phyloP scores from a whole-genome alignment of 2,329 filamentous ascomycete genomes.

The Cercospora beticola region DNA sequence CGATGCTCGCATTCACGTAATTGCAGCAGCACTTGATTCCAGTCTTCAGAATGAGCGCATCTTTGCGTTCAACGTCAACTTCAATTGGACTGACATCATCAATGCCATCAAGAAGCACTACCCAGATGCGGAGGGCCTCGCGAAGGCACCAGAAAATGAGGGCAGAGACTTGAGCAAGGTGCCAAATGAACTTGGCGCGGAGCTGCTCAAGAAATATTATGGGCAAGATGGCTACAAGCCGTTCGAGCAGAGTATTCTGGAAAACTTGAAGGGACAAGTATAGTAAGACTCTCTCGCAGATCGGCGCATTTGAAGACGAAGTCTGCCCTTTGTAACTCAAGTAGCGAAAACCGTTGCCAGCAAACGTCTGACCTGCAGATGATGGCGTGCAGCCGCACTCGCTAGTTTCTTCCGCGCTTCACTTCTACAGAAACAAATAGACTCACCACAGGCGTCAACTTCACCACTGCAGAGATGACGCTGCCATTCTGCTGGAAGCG shows the following conservation, averaged over 20 bases:
- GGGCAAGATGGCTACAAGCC: slow-evolving; percentile 31
- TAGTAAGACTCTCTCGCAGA: neutral
- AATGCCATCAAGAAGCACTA: slow-evolving; percentile 40
- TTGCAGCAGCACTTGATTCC: slow-evolving; percentile 48
- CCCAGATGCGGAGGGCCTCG: slow-evolving; percentile 38
- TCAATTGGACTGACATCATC: slow-evolving; percentile 50
- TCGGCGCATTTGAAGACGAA: neutral
- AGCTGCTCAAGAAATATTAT: slow-evolving; percentile 34
- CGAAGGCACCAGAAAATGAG: slow-evolving; percentile 22
- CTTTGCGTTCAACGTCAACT: slow-evolving; percentile 53
- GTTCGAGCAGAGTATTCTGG: slow-evolving; percentile 31
- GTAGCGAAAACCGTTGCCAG: neutral
- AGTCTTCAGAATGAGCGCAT: slow-evolving; percentile 52
- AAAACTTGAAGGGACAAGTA: slow-evolving; percentile 26
- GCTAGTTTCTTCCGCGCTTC: neutral
- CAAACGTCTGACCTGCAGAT: neutral
- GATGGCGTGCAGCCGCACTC: neutral
- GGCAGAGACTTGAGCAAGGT: slow-evolving; percentile 30
- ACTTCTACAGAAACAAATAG: neutral
- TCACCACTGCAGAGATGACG: neutral
- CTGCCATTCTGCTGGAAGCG: neutral
- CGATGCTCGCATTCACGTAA: slow-evolving; percentile 53
- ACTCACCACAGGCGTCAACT: neutral
- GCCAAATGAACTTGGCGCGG: slow-evolving; percentile 32
- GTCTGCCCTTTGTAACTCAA: neutral